Conservation (phyloP, 2,329 filamentous ascomycete genomes). For the Exophiala phaeomuriformis region DNA sequence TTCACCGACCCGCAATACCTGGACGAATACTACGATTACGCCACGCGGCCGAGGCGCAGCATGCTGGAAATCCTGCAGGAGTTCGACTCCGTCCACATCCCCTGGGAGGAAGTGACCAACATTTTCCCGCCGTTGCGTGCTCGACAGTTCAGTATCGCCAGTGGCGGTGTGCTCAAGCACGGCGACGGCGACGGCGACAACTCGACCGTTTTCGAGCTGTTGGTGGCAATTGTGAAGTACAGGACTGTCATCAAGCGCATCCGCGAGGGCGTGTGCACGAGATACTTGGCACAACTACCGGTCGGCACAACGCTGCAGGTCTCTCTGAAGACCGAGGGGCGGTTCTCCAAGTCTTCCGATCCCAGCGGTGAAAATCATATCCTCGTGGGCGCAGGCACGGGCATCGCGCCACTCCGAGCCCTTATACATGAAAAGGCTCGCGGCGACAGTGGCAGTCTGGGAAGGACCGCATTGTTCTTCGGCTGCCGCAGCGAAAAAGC, state of each 20-base stretch:
- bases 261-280: conserved; percentile 80
- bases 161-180: conserved; percentile 50
- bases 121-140: conserved; percentile 76
- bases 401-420: conserved; percentile 38
- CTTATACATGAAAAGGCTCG: conserved; percentile 39
- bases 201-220: conserved; percentile 56
- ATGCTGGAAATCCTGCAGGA: conserved; percentile 90
- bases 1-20: conserved; percentile 72
- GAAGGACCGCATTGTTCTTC: conserved; percentile 63
- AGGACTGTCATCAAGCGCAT: conserved; percentile 77
- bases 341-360: conserved; percentile 12
- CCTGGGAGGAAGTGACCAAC: conserved; percentile 62
- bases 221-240: conserved; percentile 87
- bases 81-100: conserved; percentile 75
- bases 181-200: conserved; percentile 27
- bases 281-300: conserved; percentile 65
- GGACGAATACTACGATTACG: conserved; percentile 94
- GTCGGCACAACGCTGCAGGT: conserved; percentile 55
- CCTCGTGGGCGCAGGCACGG: conserved; percentile 40
- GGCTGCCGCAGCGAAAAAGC: conserved; percentile 67
- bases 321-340: conserved; percentile 28
- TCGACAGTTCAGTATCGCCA: conserved; percentile 90
- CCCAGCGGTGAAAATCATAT: conserved; percentile 38
- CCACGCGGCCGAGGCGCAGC: conserved; percentile 77
- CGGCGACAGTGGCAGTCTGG: conserved; percentile 22